Evolutionary conservation across 75 land plant genomes (phyloP).

Genomic region (Cupressus sempervirens): DNA sequence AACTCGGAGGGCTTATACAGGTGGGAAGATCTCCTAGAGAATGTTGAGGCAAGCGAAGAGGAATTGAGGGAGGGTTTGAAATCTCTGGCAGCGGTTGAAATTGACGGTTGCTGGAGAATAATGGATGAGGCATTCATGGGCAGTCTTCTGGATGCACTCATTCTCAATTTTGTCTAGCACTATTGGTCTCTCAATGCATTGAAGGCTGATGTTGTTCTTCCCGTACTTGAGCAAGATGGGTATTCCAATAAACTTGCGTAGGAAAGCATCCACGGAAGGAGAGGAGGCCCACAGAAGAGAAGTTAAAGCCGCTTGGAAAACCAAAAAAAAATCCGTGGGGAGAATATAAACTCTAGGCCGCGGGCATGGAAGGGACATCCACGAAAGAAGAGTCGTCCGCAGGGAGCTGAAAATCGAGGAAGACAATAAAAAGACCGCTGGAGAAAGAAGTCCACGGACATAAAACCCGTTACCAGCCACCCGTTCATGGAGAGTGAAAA

Average conservation of each 20-base stretch:
- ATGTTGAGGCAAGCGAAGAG: constrained; percentile 77
- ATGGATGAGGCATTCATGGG: constrained; percentile 70
- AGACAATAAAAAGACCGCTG: no score
- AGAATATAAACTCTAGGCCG: no score
- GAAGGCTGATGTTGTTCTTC: constrained; percentile 44
- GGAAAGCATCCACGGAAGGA: no score
- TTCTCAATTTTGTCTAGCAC: constrained; percentile 55
- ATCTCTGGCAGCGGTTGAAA: constrained; percentile 74
- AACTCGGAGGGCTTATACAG: constrained; percentile 46
- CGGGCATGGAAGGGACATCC: no score
- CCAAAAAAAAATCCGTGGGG: no score
- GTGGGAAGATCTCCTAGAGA: constrained; percentile 64
- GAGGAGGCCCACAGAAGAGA: no score
- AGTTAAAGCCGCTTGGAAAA: no score
- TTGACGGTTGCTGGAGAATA: constrained; percentile 74
- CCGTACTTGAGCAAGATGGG: constrained; percentile 57
- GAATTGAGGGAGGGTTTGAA: constrained; percentile 62
- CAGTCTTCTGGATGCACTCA: constrained; percentile 47
- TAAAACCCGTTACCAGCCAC: no score
- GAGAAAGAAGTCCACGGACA: no score
- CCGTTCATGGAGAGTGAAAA: no score
- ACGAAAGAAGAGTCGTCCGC: no score
- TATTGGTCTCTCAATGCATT: constrained; percentile 68
- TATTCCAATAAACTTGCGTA: constrained; percentile 40
- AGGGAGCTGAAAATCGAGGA: no score